Conservation (phyloP, 1,139 yeast genomes). For the Scheffersomyces stambukii region DNA sequence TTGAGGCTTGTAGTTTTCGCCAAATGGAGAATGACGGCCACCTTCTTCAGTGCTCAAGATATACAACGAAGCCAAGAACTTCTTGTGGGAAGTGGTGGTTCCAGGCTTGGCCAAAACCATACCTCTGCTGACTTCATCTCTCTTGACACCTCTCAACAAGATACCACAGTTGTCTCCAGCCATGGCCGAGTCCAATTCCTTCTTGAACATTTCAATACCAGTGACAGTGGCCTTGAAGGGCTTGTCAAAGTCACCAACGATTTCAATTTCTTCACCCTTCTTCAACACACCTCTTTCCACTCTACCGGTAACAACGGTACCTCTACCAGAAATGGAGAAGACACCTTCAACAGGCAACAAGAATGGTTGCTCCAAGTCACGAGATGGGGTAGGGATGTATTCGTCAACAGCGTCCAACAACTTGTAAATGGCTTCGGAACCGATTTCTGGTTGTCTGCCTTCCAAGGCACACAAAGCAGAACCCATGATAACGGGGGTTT, state of each 20-base stretch:
- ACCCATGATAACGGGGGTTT: constrained; percentile 97
- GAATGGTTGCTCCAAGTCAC: constrained; percentile 96
- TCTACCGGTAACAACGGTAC: constrained; percentile 98
- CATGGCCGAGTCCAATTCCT: constrained; percentile 94
- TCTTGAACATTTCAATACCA: constrained; percentile 98
- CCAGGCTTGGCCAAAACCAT: constrained; percentile 96
- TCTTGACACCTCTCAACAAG: constrained; percentile 94
- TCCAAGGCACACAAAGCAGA: constrained; percentile 97
- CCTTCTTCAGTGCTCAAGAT: constrained; percentile 96
- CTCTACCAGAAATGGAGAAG: constrained; percentile 98
- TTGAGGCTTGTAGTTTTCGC: constrained; percentile 97
- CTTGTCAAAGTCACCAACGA: constrained; percentile 85
- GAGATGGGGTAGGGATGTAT: constrained; percentile 90
- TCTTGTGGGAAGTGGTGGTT: constrained; percentile 87
- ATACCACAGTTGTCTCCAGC: constrained; percentile 99
- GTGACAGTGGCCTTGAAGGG: constrained; percentile 93
- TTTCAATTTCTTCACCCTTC: constrained; percentile 98
- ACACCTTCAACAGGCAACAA: constrained; percentile 97
- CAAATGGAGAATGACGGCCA: constrained; percentile 98
- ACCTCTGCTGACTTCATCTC: constrained; percentile 96
- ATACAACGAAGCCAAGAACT: constrained; percentile 90
- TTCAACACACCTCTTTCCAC: constrained; percentile 96
- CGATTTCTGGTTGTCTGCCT: constrained; percentile 85
- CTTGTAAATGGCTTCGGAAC: constrained; percentile 77
- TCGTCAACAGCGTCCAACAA: constrained; percentile 91